Percentiles rank a stretch among this genome's conserved stretches.
phyloP scores from a whole-genome alignment of 2,329 filamentous ascomycete species.

The Calonectria fujianensis region DNA sequence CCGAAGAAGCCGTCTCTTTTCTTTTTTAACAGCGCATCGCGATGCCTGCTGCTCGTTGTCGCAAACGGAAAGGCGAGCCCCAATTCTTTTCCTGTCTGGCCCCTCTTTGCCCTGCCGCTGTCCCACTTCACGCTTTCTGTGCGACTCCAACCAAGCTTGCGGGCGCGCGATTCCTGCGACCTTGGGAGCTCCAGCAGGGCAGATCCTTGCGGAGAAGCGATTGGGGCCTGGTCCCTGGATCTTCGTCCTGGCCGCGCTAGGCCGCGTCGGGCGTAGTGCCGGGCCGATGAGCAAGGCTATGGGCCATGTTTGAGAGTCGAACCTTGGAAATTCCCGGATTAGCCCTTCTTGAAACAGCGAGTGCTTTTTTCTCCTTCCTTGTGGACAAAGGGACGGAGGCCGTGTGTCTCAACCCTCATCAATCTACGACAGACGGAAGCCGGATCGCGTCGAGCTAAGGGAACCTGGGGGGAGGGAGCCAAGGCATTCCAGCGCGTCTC shows the following conservation, averaged over 20 bases:
- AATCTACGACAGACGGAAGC: conserved; percentile 22
- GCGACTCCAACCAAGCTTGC: neutral
- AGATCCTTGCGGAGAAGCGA: conserved; percentile 28
- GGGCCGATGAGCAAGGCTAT: conserved; percentile 26
- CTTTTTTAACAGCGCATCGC: conserved; percentile 1
- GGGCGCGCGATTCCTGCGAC: conserved; percentile 3
- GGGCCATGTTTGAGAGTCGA: conserved; percentile 33
- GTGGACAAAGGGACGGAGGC: neutral
- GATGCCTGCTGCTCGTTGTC: conserved; percentile 28
- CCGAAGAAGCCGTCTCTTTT: neutral
- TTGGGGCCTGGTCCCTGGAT: conserved; percentile 32
- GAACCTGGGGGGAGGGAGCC: neutral
- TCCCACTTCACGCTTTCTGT: conserved; percentile 6
- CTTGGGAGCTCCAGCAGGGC: conserved; percentile 13
- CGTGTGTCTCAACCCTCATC: conserved; percentile 29
- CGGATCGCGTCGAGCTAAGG: conserved; percentile 14
- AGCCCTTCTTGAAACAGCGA: conserved; percentile 23
- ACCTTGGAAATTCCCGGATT: conserved; percentile 17
- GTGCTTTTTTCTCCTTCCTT: neutral
- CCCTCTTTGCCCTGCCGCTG: conserved; percentile 14
- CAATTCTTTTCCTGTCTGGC: conserved; percentile 18
- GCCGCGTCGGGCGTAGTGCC: conserved; percentile 2
- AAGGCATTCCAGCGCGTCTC: conserved; percentile 31
- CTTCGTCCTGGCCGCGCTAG: conserved; percentile 5
- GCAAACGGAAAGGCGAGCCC: conserved; percentile 27